Conservation (phyloP, 306 rosid species). For the Heteromeles arbutifolia region DNA sequence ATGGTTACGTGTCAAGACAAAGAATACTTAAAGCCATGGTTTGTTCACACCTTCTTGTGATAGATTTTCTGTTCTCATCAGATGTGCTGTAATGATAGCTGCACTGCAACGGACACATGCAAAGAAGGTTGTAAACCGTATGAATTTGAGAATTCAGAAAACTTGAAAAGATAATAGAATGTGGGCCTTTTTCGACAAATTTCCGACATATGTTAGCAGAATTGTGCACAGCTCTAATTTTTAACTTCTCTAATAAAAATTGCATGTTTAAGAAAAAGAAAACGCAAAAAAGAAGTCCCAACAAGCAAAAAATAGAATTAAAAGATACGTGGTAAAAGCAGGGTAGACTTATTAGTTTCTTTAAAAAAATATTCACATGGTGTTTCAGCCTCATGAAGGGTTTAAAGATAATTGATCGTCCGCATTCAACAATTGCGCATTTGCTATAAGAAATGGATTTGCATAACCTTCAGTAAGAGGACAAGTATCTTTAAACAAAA, state of each 20-base stretch:
- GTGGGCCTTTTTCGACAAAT: background rate
- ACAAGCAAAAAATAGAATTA: background rate
- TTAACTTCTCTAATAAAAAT: background rate
- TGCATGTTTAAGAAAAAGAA: background rate
- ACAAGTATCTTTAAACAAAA: background rate
- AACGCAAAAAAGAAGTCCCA: background rate
- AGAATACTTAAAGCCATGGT: slow-evolving; percentile 26
- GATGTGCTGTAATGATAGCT: slow-evolving; percentile 75
- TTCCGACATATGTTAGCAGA: background rate
- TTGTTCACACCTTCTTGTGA: slow-evolving; percentile 71
- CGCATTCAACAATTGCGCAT: background rate
- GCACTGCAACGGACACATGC: slow-evolving; percentile 69
- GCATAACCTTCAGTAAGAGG: background rate
- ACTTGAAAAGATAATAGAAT: background rate
- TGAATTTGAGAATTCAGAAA: slow-evolving; percentile 14
- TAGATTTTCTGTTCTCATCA: slow-evolving; percentile 78
- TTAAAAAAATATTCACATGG: background rate
- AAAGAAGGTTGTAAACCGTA: slow-evolving; percentile 23
- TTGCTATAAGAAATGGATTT: background rate
- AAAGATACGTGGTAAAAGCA: background rate
- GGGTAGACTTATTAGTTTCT: background rate
- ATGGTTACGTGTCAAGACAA: slow-evolving; percentile 19
- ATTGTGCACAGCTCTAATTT: background rate
- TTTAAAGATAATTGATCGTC: background rate
- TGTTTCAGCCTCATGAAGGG: background rate